Evolutionary conservation across 73 alveolate species (phyloP).

Genomic region (Paramecium sexaurelia): DNA sequence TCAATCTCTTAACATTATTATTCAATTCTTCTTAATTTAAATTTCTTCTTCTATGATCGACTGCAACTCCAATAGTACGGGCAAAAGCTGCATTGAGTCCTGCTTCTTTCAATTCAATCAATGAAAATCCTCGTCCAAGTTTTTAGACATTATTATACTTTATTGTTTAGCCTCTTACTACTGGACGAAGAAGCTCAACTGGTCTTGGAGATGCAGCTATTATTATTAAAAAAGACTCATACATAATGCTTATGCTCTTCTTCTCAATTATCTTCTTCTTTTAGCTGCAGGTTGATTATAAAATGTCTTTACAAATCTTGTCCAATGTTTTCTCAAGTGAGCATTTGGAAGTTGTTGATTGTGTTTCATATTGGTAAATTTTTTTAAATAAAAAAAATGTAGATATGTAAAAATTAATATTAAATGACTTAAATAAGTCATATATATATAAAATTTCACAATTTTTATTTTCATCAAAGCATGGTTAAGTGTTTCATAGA

Average conservation of each 20-base stretch:
- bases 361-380: slow-evolving; percentile 64
- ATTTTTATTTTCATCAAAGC: slow-evolving; percentile 8
- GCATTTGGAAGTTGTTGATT: slow-evolving; percentile 91
- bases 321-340: slow-evolving; percentile 94
- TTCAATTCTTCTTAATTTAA: slow-evolving; percentile 86
- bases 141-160: slow-evolving; percentile 79
- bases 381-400: slow-evolving; percentile 52
- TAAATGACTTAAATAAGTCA: slow-evolving; percentile 42
- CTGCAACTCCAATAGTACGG: slow-evolving; percentile 96
- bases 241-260: slow-evolving; percentile 80
- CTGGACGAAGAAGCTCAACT: slow-evolving; percentile 88
- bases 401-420: slow-evolving; percentile 32
- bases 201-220: slow-evolving; percentile 78
- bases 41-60: slow-evolving; percentile 99
- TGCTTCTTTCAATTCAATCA: slow-evolving; percentile 92
- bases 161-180: slow-evolving; percentile 90
- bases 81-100: slow-evolving; percentile 93
- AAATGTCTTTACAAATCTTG: slow-evolving; percentile 91
- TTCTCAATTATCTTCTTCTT: slow-evolving; percentile 77
- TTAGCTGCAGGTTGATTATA: slow-evolving; percentile 95
- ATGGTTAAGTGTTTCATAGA: not conserved
- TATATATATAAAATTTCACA: not conserved
- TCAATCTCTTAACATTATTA: slow-evolving; percentile 91
- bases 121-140: slow-evolving; percentile 97
- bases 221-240: slow-evolving; percentile 59